Evolutionary conservation across 495 filamentous ascomycete genomes (phyloP), one percentile per base, ranked within the genome.

Genomic region (Hamigera avellanea): DNA sequence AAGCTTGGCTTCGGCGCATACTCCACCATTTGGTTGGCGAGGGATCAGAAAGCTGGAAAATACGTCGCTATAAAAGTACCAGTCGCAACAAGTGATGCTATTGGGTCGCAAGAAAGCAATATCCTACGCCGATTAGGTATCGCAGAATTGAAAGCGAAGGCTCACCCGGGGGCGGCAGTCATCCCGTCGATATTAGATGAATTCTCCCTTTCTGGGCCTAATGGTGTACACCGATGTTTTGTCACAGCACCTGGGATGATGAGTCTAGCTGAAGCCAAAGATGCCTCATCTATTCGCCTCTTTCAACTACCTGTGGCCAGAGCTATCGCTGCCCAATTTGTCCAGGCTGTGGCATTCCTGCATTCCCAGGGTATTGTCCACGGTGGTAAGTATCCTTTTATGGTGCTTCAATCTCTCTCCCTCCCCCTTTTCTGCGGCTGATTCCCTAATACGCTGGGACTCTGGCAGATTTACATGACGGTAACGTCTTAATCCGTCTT

Each of bases 1-100:
- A 73, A 73, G 47, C 58, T 71, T 27, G 66, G 69, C 12, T 72
- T 55, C 40, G 69, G 69, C 18, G 44, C 59, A 7, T 50, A 44
- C 26, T 72, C 67, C 12, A 72, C 69, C 3, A 62, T 56, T 9
- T 70, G 65, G 65, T 52, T 73, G 28, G 61, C 57, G 32, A 43
- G 42, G 8, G 61, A 67, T 31, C 15, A 33, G 27, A 40, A 14
- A 29, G 32, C n/a, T 21, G 34, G 28, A 6, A 39, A 19, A 35
- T 48, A 51, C 33, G 42, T 49, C 26, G 40, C 47, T 13, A 36
- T 48, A 21, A 53, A 56, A 13, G 36, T 36, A 4, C 39, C 38
- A 50, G 27, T 27, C 42, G 27, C 41, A 23, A 32, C 13, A 46
- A 12, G 12, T 13, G 28, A 30, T 13, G 25, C 12, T 7, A 7